phyloP scores from a whole-genome alignment of 148 eudicot species.

The Amaranthus cruentus region DNA sequence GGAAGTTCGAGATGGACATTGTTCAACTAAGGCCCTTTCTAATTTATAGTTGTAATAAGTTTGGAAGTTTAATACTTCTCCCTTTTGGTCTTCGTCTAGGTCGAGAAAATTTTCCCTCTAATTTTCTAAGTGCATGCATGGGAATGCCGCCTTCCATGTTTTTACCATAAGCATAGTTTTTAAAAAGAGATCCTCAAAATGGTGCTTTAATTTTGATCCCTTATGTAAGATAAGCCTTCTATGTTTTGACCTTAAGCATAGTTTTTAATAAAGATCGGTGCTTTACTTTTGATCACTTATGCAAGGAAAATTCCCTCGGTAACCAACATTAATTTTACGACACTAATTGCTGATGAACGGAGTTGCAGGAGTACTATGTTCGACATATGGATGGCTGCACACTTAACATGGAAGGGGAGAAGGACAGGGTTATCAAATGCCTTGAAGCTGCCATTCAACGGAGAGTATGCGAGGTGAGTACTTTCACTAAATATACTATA shows the following conservation, averaged over 20 bases:
- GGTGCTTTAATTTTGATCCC: slow-evolving; percentile 7
- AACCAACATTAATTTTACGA: slow-evolving; percentile 1
- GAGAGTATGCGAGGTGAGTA: slow-evolving; percentile 63
- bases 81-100: slow-evolving; percentile 12
- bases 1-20: slow-evolving; percentile 30
- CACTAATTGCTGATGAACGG: slow-evolving; percentile 9
- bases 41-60: slow-evolving; percentile 23
- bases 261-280: not conserved
- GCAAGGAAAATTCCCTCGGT: not conserved
- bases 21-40: slow-evolving; percentile 31
- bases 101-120: not conserved
- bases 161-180: not conserved
- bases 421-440: slow-evolving; percentile 64
- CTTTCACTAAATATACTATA: not conserved
- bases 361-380: slow-evolving; percentile 67
- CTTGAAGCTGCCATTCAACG: slow-evolving; percentile 81
- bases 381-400: slow-evolving; percentile 68
- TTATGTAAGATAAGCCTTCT: not conserved
- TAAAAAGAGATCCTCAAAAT: not conserved
- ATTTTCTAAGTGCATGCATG: slow-evolving; percentile 9
- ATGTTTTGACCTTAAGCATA: not conserved
- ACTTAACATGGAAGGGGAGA: slow-evolving; percentile 58
- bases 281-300: slow-evolving; percentile 12
- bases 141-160: not conserved
- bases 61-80: slow-evolving; percentile 23